Base-by-base conservation (phyloP, 164 flowering plant genomes). In the Dillenia suffruticosa region DNA sequence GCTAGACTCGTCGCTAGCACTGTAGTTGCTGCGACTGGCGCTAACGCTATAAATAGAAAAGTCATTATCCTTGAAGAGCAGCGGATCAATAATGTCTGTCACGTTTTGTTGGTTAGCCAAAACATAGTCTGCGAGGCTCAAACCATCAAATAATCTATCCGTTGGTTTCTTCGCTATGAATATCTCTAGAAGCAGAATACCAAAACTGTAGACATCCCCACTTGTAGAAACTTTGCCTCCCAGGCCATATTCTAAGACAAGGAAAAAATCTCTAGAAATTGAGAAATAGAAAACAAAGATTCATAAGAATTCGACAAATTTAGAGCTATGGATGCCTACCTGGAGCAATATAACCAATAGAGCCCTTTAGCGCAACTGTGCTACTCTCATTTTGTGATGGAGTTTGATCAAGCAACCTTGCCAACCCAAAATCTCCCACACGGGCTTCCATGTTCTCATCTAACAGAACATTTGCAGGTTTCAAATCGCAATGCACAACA, bases 261-360 rank as follows among this genome's bases (percentile, higher is more conserved):
- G n/a, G 8, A 44, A 52, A 1, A 62, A 17, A 32, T 15, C 13
- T 15, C 17, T 17, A 58, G 24, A 58, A 46, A 32, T 10, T 44
- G 2, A 26, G 15, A 13, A 53, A 44, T 6, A 14, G 56, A 50
- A 61, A n/a, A 22, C 11, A 32, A 8, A 12, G 15, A 49, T 19
- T 9, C 5, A 49, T 6, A 12, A 12, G 6, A n/a, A 10, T 52
- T 15, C 5, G 8, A 5, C 10, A 9, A 52, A 16, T 8, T 44
- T n/a, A 9, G 32, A 56, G 51, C 3, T 6, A 10, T 24, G 9
- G 57, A 43, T 14, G 24, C 44, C 1, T 56, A 61, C 70, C 65
- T 68, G 70, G 70, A 56, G 70, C 56, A 50, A 61, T 68, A 51
- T 68, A 67, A 44, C 70, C 62, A 50, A 61, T 61, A 1, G 65